Percentiles rank a stretch among this genome's conserved stretches.
These are phyloP conservation scores for Rhizophagus clarus DNA, from an alignment of 192 early-diverging fungal species.

Conservation along the genomic window DNA sequence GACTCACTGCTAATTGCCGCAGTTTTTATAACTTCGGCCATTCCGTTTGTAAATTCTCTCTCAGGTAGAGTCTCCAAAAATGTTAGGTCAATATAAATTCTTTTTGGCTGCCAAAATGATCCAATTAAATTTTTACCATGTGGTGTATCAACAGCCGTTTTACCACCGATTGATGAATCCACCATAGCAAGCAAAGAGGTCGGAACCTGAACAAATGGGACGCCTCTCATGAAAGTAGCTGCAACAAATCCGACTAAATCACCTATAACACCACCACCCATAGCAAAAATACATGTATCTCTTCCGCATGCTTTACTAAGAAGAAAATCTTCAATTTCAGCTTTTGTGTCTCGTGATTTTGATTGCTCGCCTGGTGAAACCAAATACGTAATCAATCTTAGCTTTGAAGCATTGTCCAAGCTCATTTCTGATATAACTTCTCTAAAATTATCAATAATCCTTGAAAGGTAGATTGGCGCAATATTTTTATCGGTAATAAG, in stretches of 20 bases:
- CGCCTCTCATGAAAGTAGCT: slow-evolving; percentile 97
- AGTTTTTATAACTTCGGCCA: slow-evolving; percentile 98
- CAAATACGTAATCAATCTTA: slow-evolving; percentile 72
- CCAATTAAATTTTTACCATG: slow-evolving; percentile 95
- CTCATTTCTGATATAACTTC: slow-evolving; percentile 37
- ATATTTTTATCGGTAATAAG: slow-evolving; percentile 88
- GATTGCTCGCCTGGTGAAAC: slow-evolving; percentile 87
- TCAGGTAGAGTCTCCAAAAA: slow-evolving; percentile 85
- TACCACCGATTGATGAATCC: slow-evolving; percentile 96
- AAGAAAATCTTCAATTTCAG: slow-evolving; percentile 89
- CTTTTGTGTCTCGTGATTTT: slow-evolving; percentile 88
- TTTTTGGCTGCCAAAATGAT: slow-evolving; percentile 94
- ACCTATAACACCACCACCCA: slow-evolving; percentile 97
- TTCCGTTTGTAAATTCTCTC: slow-evolving; percentile 93
- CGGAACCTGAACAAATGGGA: slow-evolving; percentile 92
- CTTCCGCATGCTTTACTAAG: slow-evolving; percentile 82
- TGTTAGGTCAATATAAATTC: slow-evolving; percentile 89
- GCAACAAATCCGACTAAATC: slow-evolving; percentile 97
- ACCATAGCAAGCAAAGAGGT: slow-evolving; percentile 97
- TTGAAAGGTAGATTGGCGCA: slow-evolving; percentile 71
- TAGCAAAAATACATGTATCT: slow-evolving; percentile 89
- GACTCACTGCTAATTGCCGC: slow-evolving; percentile 88
- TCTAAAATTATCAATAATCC: slow-evolving; percentile 57
- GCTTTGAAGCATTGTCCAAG: slow-evolving; percentile 18
- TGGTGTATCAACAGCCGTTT: slow-evolving; percentile 96